Evolutionary conservation across 2,329 filamentous ascomycete species (phyloP).

Genomic region (Colletotrichum sp.): DNA sequence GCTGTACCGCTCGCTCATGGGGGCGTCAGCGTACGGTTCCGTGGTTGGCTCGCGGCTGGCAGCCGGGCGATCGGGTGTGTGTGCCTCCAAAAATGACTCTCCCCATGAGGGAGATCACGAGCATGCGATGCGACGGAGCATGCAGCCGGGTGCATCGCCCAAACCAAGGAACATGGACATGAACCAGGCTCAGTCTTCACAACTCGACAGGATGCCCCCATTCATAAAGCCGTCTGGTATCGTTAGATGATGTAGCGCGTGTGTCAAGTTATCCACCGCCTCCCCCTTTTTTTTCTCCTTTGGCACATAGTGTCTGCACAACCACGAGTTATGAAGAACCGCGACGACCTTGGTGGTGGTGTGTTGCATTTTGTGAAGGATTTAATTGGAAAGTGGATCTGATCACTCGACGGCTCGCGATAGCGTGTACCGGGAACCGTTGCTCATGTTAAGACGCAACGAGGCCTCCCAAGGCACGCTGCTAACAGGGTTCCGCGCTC

Average conservation of each 20-base stretch:
- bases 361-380: conserved; percentile 19
- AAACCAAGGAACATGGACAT: background rate
- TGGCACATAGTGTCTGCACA: background rate
- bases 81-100: background rate
- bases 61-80: conserved; percentile 2
- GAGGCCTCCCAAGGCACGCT: background rate
- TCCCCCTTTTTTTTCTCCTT: background rate
- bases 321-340: conserved; percentile 1
- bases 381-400: conserved; percentile 18
- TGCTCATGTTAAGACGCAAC: background rate
- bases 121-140: background rate
- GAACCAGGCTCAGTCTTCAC: background rate
- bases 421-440: background rate
- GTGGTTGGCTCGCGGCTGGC: background rate
- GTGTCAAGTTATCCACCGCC: conserved; percentile 17
- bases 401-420: conserved; percentile 1
- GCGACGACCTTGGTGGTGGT: background rate
- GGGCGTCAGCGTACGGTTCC: background rate
- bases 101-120: background rate
- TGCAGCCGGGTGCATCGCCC: background rate
- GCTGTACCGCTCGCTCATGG: background rate
- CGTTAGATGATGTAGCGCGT: conserved; percentile 1
- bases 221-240: background rate
- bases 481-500: background rate
- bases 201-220: background rate